These are phyloP conservation scores for Metschnikowia shivogae DNA, from an alignment of 805 yeast species.

Conservation along the genomic window DNA sequence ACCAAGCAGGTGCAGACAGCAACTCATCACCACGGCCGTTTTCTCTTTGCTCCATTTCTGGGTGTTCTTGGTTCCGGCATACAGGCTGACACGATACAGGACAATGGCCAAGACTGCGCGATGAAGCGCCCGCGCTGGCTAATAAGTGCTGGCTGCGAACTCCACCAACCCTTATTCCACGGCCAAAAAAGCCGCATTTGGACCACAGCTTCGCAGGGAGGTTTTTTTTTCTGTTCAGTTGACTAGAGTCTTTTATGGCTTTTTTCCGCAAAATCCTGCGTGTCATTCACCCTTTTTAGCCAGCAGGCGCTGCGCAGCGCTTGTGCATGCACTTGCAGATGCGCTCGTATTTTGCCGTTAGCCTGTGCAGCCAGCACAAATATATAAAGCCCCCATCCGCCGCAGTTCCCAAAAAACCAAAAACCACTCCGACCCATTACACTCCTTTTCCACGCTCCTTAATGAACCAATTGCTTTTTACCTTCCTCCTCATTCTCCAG, in stretches of 20 bases:
- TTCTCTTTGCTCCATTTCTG: too few species aligned
- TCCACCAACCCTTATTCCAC: not conserved
- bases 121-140: not conserved
- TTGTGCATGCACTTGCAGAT: slow-evolving; percentile 6
- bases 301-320: slow-evolving; percentile 1
- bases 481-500: slow-evolving; percentile 5
- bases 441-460: not conserved
- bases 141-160: slow-evolving; percentile 3
- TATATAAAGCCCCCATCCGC: not conserved
- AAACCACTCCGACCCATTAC: not conserved
- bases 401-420: not conserved
- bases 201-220: too few species aligned
- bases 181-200: too few species aligned
- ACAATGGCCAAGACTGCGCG: too few species aligned
- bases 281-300: not conserved
- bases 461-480: slow-evolving; percentile 4
- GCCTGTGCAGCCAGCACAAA: not conserved
- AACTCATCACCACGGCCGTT: too few species aligned
- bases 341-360: not conserved
- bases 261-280: not conserved
- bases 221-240: too few species aligned
- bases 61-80: too few species aligned
- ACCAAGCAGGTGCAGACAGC: too few species aligned
- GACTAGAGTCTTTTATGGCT: not conserved
- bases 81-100: too few species aligned